Conservation (phyloP, 148 eudicot species). For the Camellia lanceoleosa region DNA sequence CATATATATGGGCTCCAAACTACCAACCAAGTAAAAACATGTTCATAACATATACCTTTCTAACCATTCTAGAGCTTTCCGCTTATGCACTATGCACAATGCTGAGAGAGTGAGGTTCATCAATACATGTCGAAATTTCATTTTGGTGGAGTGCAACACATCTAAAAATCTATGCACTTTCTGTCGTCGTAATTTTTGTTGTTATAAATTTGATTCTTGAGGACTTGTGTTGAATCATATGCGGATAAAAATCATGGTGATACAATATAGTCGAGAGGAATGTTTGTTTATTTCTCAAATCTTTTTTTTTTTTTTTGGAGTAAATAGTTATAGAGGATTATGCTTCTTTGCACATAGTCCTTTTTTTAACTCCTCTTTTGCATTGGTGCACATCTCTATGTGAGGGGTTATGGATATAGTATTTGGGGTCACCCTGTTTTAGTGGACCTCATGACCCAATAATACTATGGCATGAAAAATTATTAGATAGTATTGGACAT, state of each 20-base stretch:
- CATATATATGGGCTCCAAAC: background rate
- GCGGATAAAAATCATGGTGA: background rate
- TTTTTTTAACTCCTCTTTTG: too few relatives aligned
- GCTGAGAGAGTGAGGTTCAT: constrained; percentile 18
- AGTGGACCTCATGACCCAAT: too few relatives aligned
- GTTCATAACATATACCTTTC: background rate
- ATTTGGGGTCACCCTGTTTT: too few relatives aligned
- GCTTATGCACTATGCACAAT: constrained; percentile 23
- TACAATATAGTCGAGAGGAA: background rate
- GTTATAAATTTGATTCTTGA: background rate
- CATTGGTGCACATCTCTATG: too few relatives aligned
- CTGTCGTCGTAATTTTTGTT: background rate
- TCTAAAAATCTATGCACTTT: background rate
- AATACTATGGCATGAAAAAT: too few relatives aligned
- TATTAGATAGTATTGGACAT: too few relatives aligned
- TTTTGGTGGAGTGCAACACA: too few relatives aligned
- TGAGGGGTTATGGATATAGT: too few relatives aligned
- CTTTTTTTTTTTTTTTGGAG: too few relatives aligned
- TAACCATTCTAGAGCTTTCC: constrained; percentile 15
- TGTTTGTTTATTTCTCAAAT: background rate
- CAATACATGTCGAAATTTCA: background rate
- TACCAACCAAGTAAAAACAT: constrained; percentile 7
- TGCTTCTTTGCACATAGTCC: too few relatives aligned
- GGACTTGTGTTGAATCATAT: background rate
- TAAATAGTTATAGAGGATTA: too few relatives aligned